Base-by-base conservation (phyloP, 768 basidiomycete species). In the Collybiopsis confluens region DNA sequence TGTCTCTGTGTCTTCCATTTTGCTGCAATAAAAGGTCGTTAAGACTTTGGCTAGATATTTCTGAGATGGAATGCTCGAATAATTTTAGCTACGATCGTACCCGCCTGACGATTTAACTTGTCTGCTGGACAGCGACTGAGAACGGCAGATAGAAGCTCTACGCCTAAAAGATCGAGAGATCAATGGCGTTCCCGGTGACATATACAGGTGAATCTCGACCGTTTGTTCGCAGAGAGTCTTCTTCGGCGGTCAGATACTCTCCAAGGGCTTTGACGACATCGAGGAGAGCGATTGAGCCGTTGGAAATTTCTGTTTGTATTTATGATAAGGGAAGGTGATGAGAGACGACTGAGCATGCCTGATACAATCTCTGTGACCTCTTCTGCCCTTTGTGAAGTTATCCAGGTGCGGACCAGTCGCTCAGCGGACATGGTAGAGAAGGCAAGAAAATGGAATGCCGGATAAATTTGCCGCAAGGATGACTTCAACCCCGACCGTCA, bases 251-350 rank as follows among this genome's bases (percentile, higher is more conserved):
- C 13, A 99, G 73, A 62, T 89, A 93, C 59, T 90, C 87, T 38
- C 92, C 92, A 0, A 97, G 78, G 23, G 85, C 83, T 64, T 91
- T 93, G 33, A 98, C 91, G 20, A 98, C 71, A 57, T 86, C 79
- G 4, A 94, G 72, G 13, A 97, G 72, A 18, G 83, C 79, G 8
- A 80, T 68, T 20, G 74, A 67, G 18, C 83, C 83, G 56, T 73
- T 71, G 13, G 81, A 78, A 57, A 79, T 73, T 60, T 74, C 75
- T 79, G 62, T 42, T n/a, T 28, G 23, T 21, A 28, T 24, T 35
- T 53, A 36, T 50, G 46, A 57, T 54, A 40, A 16, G 38, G 26
- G 33, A 11, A 53, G 43, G 41, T 15, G 45, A 27, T 20, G 16
- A 28, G 7, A 16, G 33, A 33, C 30, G 6, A 46, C 43, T 18